Base-by-base conservation (phyloP, 371 early-diverging fungal species). In the Rhizopus microsporus region DNA sequence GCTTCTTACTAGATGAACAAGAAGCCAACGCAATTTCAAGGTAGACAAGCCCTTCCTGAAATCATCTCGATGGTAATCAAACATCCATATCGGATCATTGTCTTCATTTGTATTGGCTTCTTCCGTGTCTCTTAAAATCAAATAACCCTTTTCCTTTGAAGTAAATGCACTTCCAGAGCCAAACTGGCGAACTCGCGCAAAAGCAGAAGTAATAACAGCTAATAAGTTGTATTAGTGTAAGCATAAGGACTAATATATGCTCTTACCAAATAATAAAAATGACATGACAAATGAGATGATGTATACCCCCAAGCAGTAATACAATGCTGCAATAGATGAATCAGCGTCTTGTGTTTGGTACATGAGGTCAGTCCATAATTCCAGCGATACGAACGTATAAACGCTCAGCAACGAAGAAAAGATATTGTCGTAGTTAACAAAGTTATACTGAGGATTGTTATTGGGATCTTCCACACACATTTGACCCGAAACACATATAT, bases 121-220 rank as follows among this genome's bases (percentile, higher is more conserved):
- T 46, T 67, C 69, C 1, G 64, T 73, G 15, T 65, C 54, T 32
- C 67, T 54, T 17, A 77, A 50, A 16, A 77, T 17, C 0, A 72
- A 65, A 13, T 65, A 56, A 1, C 59, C 49, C 23, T 68, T 72
- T 32, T 67, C 68, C 51, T 80, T 82, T 29, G 72, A 77, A 7
- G 79, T 81, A 57, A 84, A 84, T 3, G 82, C 85, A 32, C 77
- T 78, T 29, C 72, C 74, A 17, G 72, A 63, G 44, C 71, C 76
- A 15, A 73, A 75, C n/a, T 80, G 81, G 30, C 83, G 69, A 2
- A 81, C 81, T 6, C 77, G 76, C 16, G 80, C 81, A 57, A 84
- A 84, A 6, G 81, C 78, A n/a, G 82, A 82, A 1, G 85, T 82
- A 43, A 84, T 78, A 17, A 81, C 85, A 55, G 85, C 85, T 80